These are phyloP conservation scores for Streptanthus diversifolius DNA, from an alignment of 345 rosid genomes.

Conservation along the genomic window DNA sequence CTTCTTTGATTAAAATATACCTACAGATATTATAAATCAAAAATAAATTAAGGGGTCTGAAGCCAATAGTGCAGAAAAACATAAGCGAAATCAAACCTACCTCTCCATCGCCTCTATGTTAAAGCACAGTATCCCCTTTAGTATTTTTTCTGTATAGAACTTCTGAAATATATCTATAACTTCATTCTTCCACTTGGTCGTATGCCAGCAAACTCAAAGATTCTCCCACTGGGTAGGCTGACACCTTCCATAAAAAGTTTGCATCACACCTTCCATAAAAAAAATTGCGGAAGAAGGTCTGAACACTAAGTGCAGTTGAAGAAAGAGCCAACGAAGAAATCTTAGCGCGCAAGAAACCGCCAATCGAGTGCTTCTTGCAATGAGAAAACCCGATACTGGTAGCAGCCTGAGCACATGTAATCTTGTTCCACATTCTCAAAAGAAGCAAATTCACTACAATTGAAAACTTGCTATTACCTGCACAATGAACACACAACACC, in stretches of 20 bases:
- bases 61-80: background rate
- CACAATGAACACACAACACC: background rate
- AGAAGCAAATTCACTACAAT: slow-evolving; percentile 40
- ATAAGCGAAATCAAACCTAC: slow-evolving; percentile 38
- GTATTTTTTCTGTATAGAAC: slow-evolving; percentile 36
- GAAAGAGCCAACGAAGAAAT: slow-evolving; percentile 71
- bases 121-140: slow-evolving; percentile 47
- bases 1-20: slow-evolving; percentile 83
- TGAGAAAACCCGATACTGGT: slow-evolving; percentile 53
- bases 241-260: slow-evolving; percentile 50
- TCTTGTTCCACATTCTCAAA: slow-evolving; percentile 68
- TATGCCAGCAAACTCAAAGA: slow-evolving; percentile 20
- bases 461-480: slow-evolving; percentile 56
- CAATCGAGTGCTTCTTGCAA: slow-evolving; percentile 86
- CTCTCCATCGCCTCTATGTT: slow-evolving; percentile 67
- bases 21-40: slow-evolving; percentile 34
- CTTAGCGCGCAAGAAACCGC: slow-evolving; percentile 71
- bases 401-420: slow-evolving; percentile 56
- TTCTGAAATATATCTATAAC: slow-evolving; percentile 40
- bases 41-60: background rate
- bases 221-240: slow-evolving; percentile 41
- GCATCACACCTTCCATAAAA: slow-evolving; percentile 57
- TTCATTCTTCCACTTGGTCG: slow-evolving; percentile 33
- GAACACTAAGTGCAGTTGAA: slow-evolving; percentile 85
- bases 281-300: slow-evolving; percentile 39